Conservation (phyloP, 176 grass and related monocot genomes). For the Pontederia paniculata region DNA sequence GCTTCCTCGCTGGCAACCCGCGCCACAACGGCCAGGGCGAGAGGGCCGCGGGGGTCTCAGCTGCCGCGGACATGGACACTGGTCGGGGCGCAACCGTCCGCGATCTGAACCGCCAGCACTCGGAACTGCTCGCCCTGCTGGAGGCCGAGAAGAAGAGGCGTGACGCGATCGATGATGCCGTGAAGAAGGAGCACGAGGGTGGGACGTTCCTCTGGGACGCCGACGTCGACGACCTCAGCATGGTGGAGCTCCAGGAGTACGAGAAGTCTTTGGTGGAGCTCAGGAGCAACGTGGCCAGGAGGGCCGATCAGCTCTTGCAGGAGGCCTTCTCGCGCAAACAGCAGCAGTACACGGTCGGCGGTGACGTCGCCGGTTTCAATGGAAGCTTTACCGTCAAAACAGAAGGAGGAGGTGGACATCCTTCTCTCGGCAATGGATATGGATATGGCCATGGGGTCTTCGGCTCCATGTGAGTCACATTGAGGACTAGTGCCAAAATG, state of each 20-base stretch:
- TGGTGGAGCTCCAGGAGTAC: conserved; percentile 21
- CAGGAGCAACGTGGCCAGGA: conserved; percentile 11
- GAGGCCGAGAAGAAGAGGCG: conserved; percentile 20
- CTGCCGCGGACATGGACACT: neutral
- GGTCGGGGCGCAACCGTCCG: conserved; percentile 10
- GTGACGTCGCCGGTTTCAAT: too few relatives aligned
- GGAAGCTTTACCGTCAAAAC: too few relatives aligned
- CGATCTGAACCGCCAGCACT: conserved; percentile 18
- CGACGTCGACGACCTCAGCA: conserved; percentile 12
- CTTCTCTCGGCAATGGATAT: too few relatives aligned
- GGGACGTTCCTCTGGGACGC: conserved; percentile 2
- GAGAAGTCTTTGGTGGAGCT: conserved; percentile 22
- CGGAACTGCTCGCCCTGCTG: conserved; percentile 15
- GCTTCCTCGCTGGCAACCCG: conserved; percentile 1
- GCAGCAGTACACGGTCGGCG: neutral
- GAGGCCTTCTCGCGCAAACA: conserved; percentile 13
- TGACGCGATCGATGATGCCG: neutral
- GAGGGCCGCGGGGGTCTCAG: too few relatives aligned
- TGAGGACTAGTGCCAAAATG: too few relatives aligned
- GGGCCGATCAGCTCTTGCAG: conserved; percentile 21
- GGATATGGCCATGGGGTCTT: too few relatives aligned
- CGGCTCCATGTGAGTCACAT: too few relatives aligned
- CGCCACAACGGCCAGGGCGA: too few relatives aligned
- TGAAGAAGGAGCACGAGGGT: conserved; percentile 5
- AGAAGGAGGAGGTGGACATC: too few relatives aligned